Evolutionary conservation across 2,329 filamentous ascomycete genomes (phyloP), one percentile per base, ranked within the genome.

Genomic region (Penicillium polonicum): DNA sequence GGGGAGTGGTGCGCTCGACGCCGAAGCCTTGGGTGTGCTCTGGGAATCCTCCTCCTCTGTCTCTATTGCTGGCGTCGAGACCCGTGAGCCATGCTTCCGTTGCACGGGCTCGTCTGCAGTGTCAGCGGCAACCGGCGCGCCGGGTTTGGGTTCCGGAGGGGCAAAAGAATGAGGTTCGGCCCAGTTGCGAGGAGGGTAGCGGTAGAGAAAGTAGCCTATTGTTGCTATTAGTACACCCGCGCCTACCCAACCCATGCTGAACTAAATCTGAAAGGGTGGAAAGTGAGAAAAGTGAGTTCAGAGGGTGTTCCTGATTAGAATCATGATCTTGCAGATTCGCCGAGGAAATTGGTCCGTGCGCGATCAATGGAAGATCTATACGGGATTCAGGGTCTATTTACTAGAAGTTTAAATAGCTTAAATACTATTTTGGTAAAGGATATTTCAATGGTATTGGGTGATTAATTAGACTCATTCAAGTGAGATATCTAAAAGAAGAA

Each of bases 171-270:
- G 46, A 46, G 63, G 39, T 43, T 61, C 44, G 33, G 54, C 64
- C 70, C 74, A 75, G 23, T 71, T 68, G 53, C 70, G 68, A 44
- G 71, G 71, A 31, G 74, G 73, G 57, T 76, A 70, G 25, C 68
- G 70, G 63, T 76, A 78, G 27, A 76, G 66, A 23, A 80, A 59
- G 59, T 75, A 77, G 41, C 70, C 72, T 38, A 74, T 62, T 9
- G 78, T 74, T 29, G 74, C 68, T 51, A 78, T 57, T 25, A 81
- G 59, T 29, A 72, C 67, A 33, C 69, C 74, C 31, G 76, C 66
- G 36, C 73, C 74, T 59, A 76, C 65, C 68, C 74, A 76, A 59
- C 74, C 78, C 78, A 80, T 80, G 9, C 53, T 60, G 65, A 65
- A 59, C 59, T 61, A 48, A 39, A 31, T 44, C 21, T 19, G 25